Percentiles rank a stretch among this genome's conserved stretches.
Evolutionary conservation across 768 basidiomycete genomes (phyloP).

Genomic region (Phylloporus sp.): DNA sequence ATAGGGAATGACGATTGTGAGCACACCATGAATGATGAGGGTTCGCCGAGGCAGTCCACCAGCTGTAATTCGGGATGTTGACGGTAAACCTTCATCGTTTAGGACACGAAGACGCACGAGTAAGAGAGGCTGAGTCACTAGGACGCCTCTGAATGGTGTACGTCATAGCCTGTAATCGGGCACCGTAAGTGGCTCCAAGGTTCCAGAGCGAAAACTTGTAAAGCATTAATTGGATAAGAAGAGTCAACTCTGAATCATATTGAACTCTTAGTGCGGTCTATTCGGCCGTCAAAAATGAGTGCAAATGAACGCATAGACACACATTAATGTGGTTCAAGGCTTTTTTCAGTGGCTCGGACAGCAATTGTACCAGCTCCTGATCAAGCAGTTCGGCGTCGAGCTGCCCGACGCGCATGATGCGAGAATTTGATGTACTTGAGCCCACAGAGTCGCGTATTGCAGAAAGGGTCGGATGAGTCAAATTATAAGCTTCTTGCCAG

Average conservation of each 20-base stretch:
- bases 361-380: slow-evolving; percentile 75
- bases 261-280: slow-evolving; percentile 57
- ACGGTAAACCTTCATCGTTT: neutral
- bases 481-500: slow-evolving; percentile 66
- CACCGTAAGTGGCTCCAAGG: slow-evolving; percentile 76
- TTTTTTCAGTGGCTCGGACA: slow-evolving; percentile 77
- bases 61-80: slow-evolving; percentile 36
- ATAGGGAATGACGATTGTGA: slow-evolving; percentile 79
- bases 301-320: slow-evolving; percentile 23
- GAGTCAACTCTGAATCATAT: slow-evolving; percentile 70
- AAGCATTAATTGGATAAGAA: slow-evolving; percentile 66
- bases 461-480: slow-evolving; percentile 52
- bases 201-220: slow-evolving; percentile 86
- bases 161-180: slow-evolving; percentile 72
- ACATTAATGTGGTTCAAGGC: slow-evolving; percentile 69
- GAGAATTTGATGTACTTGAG: slow-evolving; percentile 32
- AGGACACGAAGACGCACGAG: slow-evolving; percentile 19
- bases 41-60: slow-evolving; percentile 61
- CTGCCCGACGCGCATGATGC: slow-evolving; percentile 81
- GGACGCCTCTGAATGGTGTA: slow-evolving; percentile 39
- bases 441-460: slow-evolving; percentile 43
- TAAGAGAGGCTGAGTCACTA: slow-evolving; percentile 8
- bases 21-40: slow-evolving; percentile 61
- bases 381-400: slow-evolving; percentile 91
- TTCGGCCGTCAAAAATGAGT: slow-evolving; percentile 15